Base-by-base conservation (phyloP, 2,329 filamentous ascomycete genomes). In the Zasmidium angulare region DNA sequence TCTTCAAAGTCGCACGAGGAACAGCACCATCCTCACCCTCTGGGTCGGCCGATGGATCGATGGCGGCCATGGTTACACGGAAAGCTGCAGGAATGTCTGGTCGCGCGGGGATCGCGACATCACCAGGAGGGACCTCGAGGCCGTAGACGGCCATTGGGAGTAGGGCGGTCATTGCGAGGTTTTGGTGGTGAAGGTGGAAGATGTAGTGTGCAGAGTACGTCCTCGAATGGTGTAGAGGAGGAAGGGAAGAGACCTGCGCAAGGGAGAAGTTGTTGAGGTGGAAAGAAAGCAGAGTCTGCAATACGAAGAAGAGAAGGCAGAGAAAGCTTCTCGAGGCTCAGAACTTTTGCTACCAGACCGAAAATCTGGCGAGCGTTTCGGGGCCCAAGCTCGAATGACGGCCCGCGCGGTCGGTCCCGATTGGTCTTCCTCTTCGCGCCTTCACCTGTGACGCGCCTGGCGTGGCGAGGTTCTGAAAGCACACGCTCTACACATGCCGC, bases 21-120 rank as follows among this genome's bases (percentile, higher is more conserved):
- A 86, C 77, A 17, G 64, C 68, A 58, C 75, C 73, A 31, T 76
- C 74, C 49, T 76, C 74, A 56, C 75, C 72, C 66, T 78, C 75
- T 23, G 78, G 72, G 66, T 86, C 82, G 70, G 90, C 90, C 71
- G 86, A 91, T 59, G 95, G 95, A 75, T 99, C 93, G 75, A 99
- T 89, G 66, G 95, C 95, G 71, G 96, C 95, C 95, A 99, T 99
- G 72, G 93, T 98, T 74, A 99, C 91, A 76, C 91, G 91, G 81
- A 97, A 96, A 76, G 90, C 90, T 62, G 91, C 90, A 74, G 90
- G 90, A 71, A 93, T 88, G 68, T 93, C 87, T 64, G 87, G 83
- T 64, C 87, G 81, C 59, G 90, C 91, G 67, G 91, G 89, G 70
- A 97, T 86, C 76, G 95, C 81, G 75, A 91, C 81, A 78, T 91